Conservation (phyloP, 2,329 filamentous ascomycete genomes). For the Alternaria novae-zelandiae region DNA sequence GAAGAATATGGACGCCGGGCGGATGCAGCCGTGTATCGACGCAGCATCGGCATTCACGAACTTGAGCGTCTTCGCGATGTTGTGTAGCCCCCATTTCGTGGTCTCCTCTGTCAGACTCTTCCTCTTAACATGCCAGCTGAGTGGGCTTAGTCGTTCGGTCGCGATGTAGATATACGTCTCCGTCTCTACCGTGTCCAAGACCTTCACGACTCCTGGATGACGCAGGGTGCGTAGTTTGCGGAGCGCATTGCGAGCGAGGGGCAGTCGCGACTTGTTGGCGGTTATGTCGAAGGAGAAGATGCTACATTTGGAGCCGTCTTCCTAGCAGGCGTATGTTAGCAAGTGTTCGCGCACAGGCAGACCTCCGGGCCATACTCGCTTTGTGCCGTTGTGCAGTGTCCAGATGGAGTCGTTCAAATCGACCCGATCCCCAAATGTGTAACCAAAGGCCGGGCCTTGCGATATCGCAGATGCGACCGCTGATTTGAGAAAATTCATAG, state of each 20-base stretch:
- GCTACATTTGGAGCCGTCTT: slow-evolving; percentile 92
- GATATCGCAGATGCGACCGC: slow-evolving; percentile 96
- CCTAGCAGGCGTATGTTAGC: slow-evolving; percentile 60
- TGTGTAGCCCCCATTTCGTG: slow-evolving; percentile 93
- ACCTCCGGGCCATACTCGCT: slow-evolving; percentile 66
- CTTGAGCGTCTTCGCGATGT: slow-evolving; percentile 88
- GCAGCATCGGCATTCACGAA: slow-evolving; percentile 95
- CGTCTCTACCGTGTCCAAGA: slow-evolving; percentile 94
- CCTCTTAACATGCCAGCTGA: slow-evolving; percentile 88
- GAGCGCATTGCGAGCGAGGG: slow-evolving; percentile 89
- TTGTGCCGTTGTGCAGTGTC: slow-evolving; percentile 94
- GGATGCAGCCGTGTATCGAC: slow-evolving; percentile 87
- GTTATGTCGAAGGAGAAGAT: slow-evolving; percentile 94
- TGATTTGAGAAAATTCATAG: slow-evolving; percentile 97
- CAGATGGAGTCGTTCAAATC: slow-evolving; percentile 94
- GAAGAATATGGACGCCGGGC: slow-evolving; percentile 86
- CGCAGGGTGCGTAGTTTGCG: slow-evolving; percentile 92
- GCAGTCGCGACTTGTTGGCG: slow-evolving; percentile 78
- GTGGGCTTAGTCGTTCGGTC: slow-evolving; percentile 84
- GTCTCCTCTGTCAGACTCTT: slow-evolving; percentile 90
- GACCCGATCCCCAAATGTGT: slow-evolving; percentile 89
- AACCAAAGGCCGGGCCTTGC: slow-evolving; percentile 91
- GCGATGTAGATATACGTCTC: slow-evolving; percentile 96
- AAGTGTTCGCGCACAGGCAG: slow-evolving; percentile 5
- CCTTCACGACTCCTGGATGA: slow-evolving; percentile 92